Evolutionary conservation across 257 asterid genomes (phyloP).

Genomic region (Solanum sitiens): DNA sequence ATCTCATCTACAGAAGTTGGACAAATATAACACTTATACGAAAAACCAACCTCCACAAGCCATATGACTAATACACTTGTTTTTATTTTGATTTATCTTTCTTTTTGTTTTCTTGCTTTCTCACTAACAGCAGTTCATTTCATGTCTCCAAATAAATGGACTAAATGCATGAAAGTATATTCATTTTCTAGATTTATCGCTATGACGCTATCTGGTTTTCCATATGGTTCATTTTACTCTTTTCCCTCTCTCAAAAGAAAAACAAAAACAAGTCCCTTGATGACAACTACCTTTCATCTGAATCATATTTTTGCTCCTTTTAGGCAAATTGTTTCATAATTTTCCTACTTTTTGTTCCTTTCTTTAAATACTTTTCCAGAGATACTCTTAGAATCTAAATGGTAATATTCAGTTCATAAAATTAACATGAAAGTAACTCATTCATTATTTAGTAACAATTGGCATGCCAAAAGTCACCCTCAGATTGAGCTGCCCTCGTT

Average conservation of each 20-base stretch:
- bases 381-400: not conserved
- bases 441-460: slow-evolving; percentile 1
- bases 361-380: not conserved
- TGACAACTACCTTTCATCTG: not conserved
- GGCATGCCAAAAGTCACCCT: slow-evolving; percentile 22
- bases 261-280: not conserved
- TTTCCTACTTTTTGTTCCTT: not conserved
- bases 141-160: not conserved
- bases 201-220: not conserved
- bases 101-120: not conserved
- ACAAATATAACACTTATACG: not conserved
- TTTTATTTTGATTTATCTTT: not conserved
- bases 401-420: not conserved
- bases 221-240: not conserved
- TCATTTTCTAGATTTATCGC: not conserved
- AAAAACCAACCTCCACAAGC: not conserved
- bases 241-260: not conserved
- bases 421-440: slow-evolving; percentile 4
- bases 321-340: not conserved
- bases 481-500: slow-evolving; percentile 8
- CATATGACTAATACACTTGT: not conserved
- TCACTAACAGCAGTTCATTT: not conserved
- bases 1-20: not conserved
- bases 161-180: not conserved
- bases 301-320: not conserved